phyloP scores from a whole-genome alignment of 768 basidiomycete genomes.

The Lactifluus subvellereus region DNA sequence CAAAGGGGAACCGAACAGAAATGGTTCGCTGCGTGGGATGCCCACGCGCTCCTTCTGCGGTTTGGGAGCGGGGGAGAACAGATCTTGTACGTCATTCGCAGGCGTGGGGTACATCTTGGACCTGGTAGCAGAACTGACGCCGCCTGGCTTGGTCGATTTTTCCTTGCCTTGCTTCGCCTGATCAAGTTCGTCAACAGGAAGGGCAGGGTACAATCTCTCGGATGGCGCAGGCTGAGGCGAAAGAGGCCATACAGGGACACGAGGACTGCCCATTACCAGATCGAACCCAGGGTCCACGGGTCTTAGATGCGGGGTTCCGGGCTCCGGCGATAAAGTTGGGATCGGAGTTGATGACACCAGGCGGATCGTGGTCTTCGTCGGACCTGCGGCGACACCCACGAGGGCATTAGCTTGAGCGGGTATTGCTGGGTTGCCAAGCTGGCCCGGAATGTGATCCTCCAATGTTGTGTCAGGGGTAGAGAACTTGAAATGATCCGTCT shows the following conservation, averaged over 20 bases:
- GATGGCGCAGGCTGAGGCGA: slow-evolving; percentile 30
- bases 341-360: slow-evolving; percentile 33
- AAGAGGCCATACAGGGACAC: slow-evolving; percentile 38
- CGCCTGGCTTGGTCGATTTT: slow-evolving; percentile 38
- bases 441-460: slow-evolving; percentile 52
- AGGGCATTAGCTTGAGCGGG: slow-evolving; percentile 60
- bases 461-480: slow-evolving; percentile 32
- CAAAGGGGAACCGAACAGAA: slow-evolving; percentile 74
- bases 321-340: slow-evolving; percentile 12
- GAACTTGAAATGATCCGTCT: slow-evolving; percentile 47
- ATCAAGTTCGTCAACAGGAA: slow-evolving; percentile 33
- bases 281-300: slow-evolving; percentile 67
- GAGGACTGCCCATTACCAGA: slow-evolving; percentile 53
- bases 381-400: slow-evolving; percentile 45
- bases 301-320: slow-evolving; percentile 56
- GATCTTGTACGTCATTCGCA: slow-evolving; percentile 31
- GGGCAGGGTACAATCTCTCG: slow-evolving; percentile 36
- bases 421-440: slow-evolving; percentile 49
- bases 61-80: slow-evolving; percentile 39
- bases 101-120: slow-evolving; percentile 32
- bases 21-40: slow-evolving; percentile 41
- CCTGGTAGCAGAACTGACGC: slow-evolving; percentile 28
- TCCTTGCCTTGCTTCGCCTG: slow-evolving; percentile 27
- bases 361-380: slow-evolving; percentile 39
- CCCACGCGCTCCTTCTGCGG: slow-evolving; percentile 12